Conservation (phyloP, 257 asterid genomes). For the Eustoma russellianum region DNA sequence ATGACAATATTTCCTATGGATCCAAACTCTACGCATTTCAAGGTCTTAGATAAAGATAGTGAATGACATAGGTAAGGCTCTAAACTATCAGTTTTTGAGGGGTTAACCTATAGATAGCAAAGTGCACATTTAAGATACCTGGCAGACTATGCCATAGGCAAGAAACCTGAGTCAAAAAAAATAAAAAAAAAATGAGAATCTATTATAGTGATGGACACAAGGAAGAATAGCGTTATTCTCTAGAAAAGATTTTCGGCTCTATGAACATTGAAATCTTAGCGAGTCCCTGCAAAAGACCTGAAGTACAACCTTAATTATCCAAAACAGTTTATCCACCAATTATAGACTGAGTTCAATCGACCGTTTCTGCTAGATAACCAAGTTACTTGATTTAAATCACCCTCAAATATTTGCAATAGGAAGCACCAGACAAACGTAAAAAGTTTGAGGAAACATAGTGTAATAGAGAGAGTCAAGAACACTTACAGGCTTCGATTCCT, state of each 20-base stretch:
- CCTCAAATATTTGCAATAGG: not conserved
- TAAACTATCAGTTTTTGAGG: not conserved
- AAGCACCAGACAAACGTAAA: not conserved
- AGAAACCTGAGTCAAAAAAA: no score
- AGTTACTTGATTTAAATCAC: not conserved
- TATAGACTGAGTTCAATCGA: not conserved
- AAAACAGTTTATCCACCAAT: not conserved
- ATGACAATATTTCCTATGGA: not conserved
- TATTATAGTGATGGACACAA: not conserved
- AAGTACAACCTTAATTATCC: not conserved
- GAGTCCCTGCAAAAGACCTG: not conserved
- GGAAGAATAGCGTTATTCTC: not conserved
- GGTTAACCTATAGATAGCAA: not conserved
- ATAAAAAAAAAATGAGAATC: no score
- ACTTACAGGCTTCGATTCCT: slow-evolving; percentile 62
- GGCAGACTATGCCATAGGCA: not conserved
- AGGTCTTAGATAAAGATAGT: no score
- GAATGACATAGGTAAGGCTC: no score
- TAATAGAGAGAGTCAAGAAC: not conserved
- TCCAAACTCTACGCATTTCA: not conserved
- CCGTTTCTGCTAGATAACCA: not conserved
- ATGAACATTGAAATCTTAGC: not conserved
- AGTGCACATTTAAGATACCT: not conserved
- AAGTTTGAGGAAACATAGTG: no score
- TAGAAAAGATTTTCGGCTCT: no score